phyloP scores from a whole-genome alignment of 345 rosid genomes.

The Dovyalis caffra region DNA sequence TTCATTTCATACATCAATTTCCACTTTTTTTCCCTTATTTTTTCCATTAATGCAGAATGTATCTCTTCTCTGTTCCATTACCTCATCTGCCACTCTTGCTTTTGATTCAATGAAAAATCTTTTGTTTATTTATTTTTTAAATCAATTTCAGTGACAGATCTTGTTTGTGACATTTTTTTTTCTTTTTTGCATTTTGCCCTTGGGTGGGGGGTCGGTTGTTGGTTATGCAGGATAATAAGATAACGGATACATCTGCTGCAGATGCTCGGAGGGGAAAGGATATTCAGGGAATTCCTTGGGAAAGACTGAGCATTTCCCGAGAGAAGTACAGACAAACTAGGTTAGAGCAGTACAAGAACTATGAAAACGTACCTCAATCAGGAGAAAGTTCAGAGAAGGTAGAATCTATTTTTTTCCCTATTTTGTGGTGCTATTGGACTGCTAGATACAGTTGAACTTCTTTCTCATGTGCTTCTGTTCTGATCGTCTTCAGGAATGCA shows the following conservation, averaged over 20 bases:
- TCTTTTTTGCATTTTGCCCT: neutral
- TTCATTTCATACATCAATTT: neutral
- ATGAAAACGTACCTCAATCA: conserved; percentile 51
- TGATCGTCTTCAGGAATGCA: conserved; percentile 39
- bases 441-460: neutral
- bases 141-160: neutral
- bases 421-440: neutral
- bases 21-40: neutral
- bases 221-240: conserved; percentile 38
- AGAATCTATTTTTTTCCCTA: neutral
- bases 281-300: conserved; percentile 64
- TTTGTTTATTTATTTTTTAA: neutral
- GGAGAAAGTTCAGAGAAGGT: conserved; percentile 56
- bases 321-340: conserved; percentile 56
- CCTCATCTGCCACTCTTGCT: neutral
- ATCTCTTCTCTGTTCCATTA: neutral
- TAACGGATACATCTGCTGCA: conserved; percentile 49
- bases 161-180: neutral
- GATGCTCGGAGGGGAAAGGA: conserved; percentile 59
- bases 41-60: neutral
- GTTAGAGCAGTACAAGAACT: conserved; percentile 58
- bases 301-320: conserved; percentile 45
- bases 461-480: neutral
- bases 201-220: neutral
- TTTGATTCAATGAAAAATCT: neutral